Percentiles rank a stretch among this genome's conserved stretches.
Conservation (phyloP, 768 basidiomycete genomes). For the Albatrellus ellisii region DNA sequence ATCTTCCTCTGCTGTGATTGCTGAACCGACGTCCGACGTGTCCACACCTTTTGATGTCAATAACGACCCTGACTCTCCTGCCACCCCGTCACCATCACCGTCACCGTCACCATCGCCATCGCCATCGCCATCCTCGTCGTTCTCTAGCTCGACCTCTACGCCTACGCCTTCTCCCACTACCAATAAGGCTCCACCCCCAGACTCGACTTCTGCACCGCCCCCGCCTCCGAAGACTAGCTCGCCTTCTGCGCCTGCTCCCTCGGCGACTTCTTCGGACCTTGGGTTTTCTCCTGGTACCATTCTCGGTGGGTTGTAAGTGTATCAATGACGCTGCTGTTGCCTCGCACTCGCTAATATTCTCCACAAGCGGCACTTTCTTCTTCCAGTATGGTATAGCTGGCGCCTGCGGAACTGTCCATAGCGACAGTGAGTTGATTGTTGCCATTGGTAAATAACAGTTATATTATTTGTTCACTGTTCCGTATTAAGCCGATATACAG, state of each 20-base stretch:
- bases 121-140: too few relatives aligned
- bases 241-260: not conserved
- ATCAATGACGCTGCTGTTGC: not conserved
- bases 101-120: too few relatives aligned
- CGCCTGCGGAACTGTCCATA: conserved; percentile 55
- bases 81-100: too few relatives aligned
- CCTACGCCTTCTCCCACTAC: conserved; percentile 4
- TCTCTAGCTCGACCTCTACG: too few relatives aligned
- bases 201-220: not conserved
- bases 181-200: conserved; percentile 1
- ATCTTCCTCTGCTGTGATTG: conserved; percentile 8
- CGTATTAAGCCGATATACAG: conserved; percentile 18
- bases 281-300: not conserved
- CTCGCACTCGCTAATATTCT: not conserved
- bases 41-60: conserved; percentile 9
- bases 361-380: conserved; percentile 28
- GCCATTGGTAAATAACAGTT: conserved; percentile 38
- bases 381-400: conserved; percentile 49
- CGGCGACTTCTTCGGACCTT: not conserved
- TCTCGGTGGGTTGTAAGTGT: not conserved
- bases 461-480: not conserved
- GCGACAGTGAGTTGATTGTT: conserved; percentile 44
- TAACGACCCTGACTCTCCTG: too few relatives aligned
- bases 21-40: conserved; percentile 5
- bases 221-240: not conserved